Base-by-base conservation (phyloP, 805 yeast genomes). In the Spathaspora gorwiae region DNA sequence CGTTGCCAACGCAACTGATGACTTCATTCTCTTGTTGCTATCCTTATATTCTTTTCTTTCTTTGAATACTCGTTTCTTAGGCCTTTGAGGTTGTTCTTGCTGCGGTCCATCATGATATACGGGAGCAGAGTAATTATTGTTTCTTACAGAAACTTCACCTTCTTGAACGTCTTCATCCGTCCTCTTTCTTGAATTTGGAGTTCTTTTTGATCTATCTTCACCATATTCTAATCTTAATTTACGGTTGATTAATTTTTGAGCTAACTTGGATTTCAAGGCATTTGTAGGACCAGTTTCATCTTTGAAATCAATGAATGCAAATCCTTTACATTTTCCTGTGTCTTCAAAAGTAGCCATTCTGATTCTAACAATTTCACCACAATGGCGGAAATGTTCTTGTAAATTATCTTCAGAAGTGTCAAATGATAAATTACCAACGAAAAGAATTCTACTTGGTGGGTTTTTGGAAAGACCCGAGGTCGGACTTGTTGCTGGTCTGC, bases 341-440 rank as follows among this genome's bases (percentile, higher is more conserved):
- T 92, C 99, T 66, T 94, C 90, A 66, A 92, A 92, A n/a, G 99
- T 90, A 3, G 98, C 98, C 95, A 90, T 92, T 64, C 99, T 79
- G 44, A 92, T 80, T 53, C 80, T 80, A 27, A 73, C 67, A 47
- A 95, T 92, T 51, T 86, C 90, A 35, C 98, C 97, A 67, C 96
- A 90, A 57, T 85, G 92, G 64, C 85, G 84, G 72, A 92, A 92
- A 51, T 87, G 96, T 54, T 81, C 84, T 52, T 80, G 82, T 37
- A 92, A 69, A 50, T 81, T 65, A 29, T 86, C 95, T 49, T 85
- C 82, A 1, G 95, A 87, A 8, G 97, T 87, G 60, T 90, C 97
- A 59, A 89, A 94, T 0, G 97, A 83, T 38, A 94, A 71, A 61
- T 94, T 94, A 37, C 99, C 98, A 14, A 92, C 95, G 59, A 94